Evolutionary conservation across 179 eudicot species (phyloP).

Genomic region (Pouteria campechiana): DNA sequence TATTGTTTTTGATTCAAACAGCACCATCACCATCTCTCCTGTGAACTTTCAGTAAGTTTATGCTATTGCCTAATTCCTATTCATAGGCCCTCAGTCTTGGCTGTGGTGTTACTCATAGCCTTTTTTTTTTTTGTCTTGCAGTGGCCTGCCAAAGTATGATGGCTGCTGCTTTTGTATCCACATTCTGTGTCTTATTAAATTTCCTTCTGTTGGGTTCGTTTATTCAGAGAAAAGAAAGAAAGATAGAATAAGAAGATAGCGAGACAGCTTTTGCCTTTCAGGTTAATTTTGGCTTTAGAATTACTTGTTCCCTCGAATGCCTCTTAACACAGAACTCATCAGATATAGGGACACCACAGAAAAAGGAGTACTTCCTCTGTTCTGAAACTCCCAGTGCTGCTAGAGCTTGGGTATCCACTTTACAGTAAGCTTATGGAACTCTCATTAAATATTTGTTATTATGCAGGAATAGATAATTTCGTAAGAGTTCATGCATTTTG

Average conservation of each 20-base stretch:
- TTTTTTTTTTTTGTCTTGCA: slow-evolving; percentile 28
- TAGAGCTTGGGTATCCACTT: slow-evolving; percentile 93
- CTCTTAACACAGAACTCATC: slow-evolving; percentile 39
- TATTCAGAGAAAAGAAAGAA: too few species aligned
- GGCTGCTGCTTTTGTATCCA: slow-evolving; percentile 99
- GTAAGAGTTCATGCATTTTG: too few species aligned
- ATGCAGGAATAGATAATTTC: too few species aligned
- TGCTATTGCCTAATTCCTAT: not conserved
- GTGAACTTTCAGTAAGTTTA: slow-evolving; percentile 90
- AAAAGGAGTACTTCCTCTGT: slow-evolving; percentile 90
- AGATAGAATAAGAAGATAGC: too few species aligned
- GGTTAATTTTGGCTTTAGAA: slow-evolving; percentile 1
- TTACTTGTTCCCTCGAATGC: slow-evolving; percentile 1
- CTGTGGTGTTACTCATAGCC: slow-evolving; percentile 10
- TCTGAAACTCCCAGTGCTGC: slow-evolving; percentile 99
- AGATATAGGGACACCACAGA: slow-evolving; percentile 99
- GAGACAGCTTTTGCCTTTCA: too few species aligned
- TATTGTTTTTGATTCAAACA: slow-evolving; percentile 73
- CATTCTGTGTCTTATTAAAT: not conserved
- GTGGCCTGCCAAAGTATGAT: slow-evolving; percentile 94
- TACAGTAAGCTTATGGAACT: slow-evolving; percentile 51
- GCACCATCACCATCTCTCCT: slow-evolving; percentile 88
- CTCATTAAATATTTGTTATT: slow-evolving; percentile 1
- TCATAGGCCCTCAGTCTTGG: slow-evolving; percentile 1
- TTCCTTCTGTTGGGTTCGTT: not conserved